These are phyloP conservation scores for Aulographum hederae DNA, from an alignment of 2,329 filamentous ascomycete genomes.

Conservation along the genomic window DNA sequence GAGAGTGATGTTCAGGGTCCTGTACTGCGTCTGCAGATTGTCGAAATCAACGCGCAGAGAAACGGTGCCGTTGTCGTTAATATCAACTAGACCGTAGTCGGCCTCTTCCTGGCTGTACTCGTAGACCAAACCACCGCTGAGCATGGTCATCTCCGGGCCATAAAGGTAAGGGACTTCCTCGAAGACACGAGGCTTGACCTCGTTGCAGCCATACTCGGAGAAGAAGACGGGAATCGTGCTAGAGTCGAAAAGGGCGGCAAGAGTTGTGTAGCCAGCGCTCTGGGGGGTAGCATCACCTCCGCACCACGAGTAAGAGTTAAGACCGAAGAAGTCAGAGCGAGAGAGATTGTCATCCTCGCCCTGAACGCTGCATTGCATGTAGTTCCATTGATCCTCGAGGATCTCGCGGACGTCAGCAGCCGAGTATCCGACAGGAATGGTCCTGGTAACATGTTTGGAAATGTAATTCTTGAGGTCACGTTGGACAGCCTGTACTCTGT, in stretches of 20 bases:
- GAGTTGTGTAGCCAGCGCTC: constrained; percentile 41
- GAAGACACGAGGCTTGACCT: constrained; percentile 49
- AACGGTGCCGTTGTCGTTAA: constrained; percentile 24
- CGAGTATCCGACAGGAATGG: constrained; percentile 50
- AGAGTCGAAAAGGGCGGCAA: constrained; percentile 41
- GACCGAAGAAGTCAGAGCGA: constrained; percentile 54
- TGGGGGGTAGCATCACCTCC: constrained; percentile 46
- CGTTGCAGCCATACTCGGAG: constrained; percentile 69
- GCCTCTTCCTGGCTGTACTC: constrained; percentile 59
- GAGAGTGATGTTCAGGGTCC: constrained; percentile 50
- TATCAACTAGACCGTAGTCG: constrained; percentile 30
- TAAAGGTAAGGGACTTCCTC: constrained; percentile 61
- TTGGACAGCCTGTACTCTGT: constrained; percentile 32
- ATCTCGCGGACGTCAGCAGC: constrained; percentile 59
- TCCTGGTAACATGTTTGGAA: constrained; percentile 33
- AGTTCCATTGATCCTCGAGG: constrained; percentile 58
- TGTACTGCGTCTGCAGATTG: constrained; percentile 58
- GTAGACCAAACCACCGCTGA: constrained; percentile 66
- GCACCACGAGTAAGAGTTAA: constrained; percentile 63
- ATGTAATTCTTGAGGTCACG: constrained; percentile 54
- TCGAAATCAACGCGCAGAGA: constrained; percentile 31
- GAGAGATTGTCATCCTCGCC: constrained; percentile 34
- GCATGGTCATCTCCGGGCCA: constrained; percentile 48
- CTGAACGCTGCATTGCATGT: constrained; percentile 42
- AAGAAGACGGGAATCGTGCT: constrained; percentile 42